Base-by-base conservation (phyloP, 345 rosid genomes). In the Lumnitzera racemosa region DNA sequence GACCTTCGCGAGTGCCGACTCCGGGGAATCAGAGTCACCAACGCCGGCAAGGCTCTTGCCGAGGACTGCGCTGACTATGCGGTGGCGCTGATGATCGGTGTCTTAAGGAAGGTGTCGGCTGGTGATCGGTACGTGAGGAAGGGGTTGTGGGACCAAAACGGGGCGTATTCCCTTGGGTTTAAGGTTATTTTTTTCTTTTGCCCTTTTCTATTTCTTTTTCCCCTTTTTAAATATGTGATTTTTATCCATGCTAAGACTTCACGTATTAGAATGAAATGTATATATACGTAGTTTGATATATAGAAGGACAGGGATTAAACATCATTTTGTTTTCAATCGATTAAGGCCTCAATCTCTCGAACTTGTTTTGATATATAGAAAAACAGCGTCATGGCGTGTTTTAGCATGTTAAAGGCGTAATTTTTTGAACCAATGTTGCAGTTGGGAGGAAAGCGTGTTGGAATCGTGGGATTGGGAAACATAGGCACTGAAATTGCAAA, bases 391-490 rank as follows among this genome's bases (percentile, higher is more conserved):
- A 27, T 27, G 31, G 31, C 5, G 3, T 27, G 31, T 27, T 27
- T 27, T 27, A 27, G 31, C 31, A 27, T 27, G 3, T 27, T 27
- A 5, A 27, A 27, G 5, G 31, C 31, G 20, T 20, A 20, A 20
- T 20, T 20, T 20, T 20, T 20, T 20, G 20, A 20, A 20, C 0
- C 1, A 24, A 66, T 59, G 61, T 61, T 17, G 47, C 78, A 74
- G 87, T n/a, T 82, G 13, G 49, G 80, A 7, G 70, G 80, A 11
- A 82, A 72, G 69, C 51, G 76, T 49, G 73, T 74, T 27, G 84
- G 83, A 29, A 75, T 83, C 62, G 79, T 80, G 11, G 88, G 91
- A 52, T n/a, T 85, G 25, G 90, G 83, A 24, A 65, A 55, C 47
- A 71, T 78, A 12, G 86, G 91, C 13, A 46, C 57, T 10, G 67